A percentile compares a stretch with the other conserved stretches of the same genome.
Evolutionary conservation across 805 yeast genomes (phyloP).

Genomic region (Spathaspora hagerdaliae): DNA sequence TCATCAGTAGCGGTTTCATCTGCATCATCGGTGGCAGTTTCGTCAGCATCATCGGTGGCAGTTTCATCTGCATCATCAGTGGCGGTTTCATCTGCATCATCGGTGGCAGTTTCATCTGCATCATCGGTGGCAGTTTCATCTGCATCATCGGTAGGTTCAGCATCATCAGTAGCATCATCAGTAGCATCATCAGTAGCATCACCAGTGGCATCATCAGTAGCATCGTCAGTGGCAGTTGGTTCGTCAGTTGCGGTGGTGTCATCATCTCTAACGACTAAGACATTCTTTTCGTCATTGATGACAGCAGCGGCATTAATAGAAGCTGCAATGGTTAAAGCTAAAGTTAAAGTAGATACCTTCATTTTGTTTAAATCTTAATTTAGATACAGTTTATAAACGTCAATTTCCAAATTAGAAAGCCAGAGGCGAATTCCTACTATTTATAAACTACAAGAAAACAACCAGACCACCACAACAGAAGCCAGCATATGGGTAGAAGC

Average conservation of each 20-base stretch:
- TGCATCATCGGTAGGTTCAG: constrained; percentile 3
- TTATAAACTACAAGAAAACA: too few species aligned
- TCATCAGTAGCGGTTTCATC: constrained; percentile 2
- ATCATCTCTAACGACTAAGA: constrained; percentile 6
- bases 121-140: constrained; percentile 4
- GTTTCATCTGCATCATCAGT: constrained; percentile 1
- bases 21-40: background rate
- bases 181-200: constrained; percentile 2
- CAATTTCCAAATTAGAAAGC: too few species aligned
- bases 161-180: constrained; percentile 4
- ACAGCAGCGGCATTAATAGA: constrained; percentile 5
- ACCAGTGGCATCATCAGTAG: constrained; percentile 2
- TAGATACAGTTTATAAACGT: background rate
- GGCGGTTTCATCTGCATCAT: background rate
- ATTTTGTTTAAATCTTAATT: constrained; percentile 10
- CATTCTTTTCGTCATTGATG: background rate
- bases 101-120: constrained; percentile 2
- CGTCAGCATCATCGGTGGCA: background rate
- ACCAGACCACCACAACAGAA: too few species aligned
- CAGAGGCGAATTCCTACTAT: background rate
- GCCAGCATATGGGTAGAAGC: too few species aligned
- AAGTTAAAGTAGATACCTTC: constrained; percentile 11
- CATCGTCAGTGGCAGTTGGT: background rate
- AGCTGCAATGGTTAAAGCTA: constrained; percentile 11
- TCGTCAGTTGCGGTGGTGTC: constrained; percentile 3